phyloP scores from a whole-genome alignment of 768 basidiomycete genomes.

The Podaxis rugospora region DNA sequence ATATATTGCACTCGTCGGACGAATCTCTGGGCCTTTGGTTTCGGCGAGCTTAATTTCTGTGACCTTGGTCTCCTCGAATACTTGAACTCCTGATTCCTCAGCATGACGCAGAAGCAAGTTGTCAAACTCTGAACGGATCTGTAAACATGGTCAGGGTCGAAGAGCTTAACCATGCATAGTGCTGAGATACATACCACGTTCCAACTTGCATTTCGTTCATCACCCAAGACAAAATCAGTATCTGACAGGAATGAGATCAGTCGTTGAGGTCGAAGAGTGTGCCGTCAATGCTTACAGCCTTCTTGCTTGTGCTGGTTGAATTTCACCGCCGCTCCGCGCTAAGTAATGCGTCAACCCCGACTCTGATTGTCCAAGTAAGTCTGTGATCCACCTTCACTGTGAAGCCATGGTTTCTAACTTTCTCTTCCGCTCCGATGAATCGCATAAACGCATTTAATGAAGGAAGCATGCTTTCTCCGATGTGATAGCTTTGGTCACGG shows the following conservation, averaged over 20 bases:
- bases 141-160: background rate
- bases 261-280: background rate
- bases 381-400: constrained; percentile 22
- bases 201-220: constrained; percentile 26
- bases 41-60: constrained; percentile 22
- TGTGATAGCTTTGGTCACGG: constrained; percentile 26
- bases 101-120: constrained; percentile 32
- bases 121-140: constrained; percentile 34
- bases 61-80: constrained; percentile 30
- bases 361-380: background rate
- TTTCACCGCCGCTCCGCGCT: constrained; percentile 40
- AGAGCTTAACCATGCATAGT: background rate
- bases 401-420: constrained; percentile 29
- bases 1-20: constrained; percentile 24
- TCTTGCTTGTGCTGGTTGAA: constrained; percentile 33
- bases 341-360: background rate
- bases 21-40: constrained; percentile 10
- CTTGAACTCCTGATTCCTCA: constrained; percentile 23
- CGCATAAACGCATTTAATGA: constrained; percentile 29
- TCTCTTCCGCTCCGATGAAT: constrained; percentile 33
- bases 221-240: constrained; percentile 28
- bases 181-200: constrained; percentile 27
- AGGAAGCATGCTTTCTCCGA: constrained; percentile 35
- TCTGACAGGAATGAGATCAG: constrained; percentile 16
- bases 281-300: constrained; percentile 25